Evolutionary conservation across 768 basidiomycete genomes (phyloP), one percentile per base, ranked within the genome.

Genomic region (Sarcodon aspratus): DNA sequence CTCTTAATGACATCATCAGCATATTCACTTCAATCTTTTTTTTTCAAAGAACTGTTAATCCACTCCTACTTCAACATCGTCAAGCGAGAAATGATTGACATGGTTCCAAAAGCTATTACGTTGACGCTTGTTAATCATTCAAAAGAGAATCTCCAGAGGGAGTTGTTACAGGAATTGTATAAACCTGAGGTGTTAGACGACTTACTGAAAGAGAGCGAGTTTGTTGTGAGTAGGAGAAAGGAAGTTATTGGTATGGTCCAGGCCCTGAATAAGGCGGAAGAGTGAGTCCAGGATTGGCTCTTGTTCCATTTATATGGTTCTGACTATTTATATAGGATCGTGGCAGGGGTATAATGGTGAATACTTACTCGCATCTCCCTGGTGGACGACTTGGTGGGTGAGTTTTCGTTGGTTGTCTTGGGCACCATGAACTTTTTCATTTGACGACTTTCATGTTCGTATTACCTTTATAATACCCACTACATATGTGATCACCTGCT

Each of bases 1-100:
- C 1, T 49, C 11, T 18, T 47, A 10, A 40, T 12, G 46, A 34
- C 7, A 1, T 21, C 18, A 13, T 8, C n/a, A 35, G 12, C 31
- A 11, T 53, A 6, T 44, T 40, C 33, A 48, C 42, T 21, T 7
- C 45, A 9, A 47, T n/a, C 21, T 15, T 46, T 46, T n/a, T 48
- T 52, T 37, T 15, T 18, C 9, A 32, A 60, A 94, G 92, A 99
- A 67, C 76, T 97, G 44, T 80, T 99, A 60, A 98, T 98, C 58
- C 78, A 87, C 63, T 96, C 92, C 4, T 97, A 97, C 67, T 97
- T 87, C 75, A 93, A 96, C 69, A 93, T 97, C 55, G 91, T 97
- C 48, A 98, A 99, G 71, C 85, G 94, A 50, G 95, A 97, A 68
- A 92, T 98, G 88, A 98, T 98, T 59, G 95, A 98, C 67, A 96